Conservation (phyloP, 306 rosid genomes). For the Ammopiptanthus mongolicus region DNA sequence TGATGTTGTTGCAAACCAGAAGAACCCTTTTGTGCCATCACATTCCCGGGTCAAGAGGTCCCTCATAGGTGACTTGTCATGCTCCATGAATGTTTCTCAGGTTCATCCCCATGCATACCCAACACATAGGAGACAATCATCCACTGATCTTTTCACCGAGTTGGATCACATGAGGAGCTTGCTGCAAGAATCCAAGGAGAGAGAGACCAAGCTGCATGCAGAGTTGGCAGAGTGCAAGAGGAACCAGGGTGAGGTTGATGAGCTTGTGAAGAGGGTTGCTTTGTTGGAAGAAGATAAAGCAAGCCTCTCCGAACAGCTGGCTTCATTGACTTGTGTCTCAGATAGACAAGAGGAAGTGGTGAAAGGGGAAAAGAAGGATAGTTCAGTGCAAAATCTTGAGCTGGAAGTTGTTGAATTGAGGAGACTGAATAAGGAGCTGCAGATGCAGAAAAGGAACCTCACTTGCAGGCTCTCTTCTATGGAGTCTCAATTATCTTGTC, state of each 20-base stretch:
- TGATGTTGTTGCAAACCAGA: conserved; percentile 36
- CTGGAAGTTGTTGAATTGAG: conserved; percentile 87
- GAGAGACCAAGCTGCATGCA: conserved; percentile 73
- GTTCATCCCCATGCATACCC: conserved; percentile 64
- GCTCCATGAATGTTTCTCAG: conserved; percentile 53
- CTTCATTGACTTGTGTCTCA: conserved; percentile 23
- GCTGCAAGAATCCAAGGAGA: conserved; percentile 77
- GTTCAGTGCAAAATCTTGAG: conserved; percentile 41
- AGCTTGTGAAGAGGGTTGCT: conserved; percentile 41
- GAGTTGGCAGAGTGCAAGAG: conserved; percentile 59
- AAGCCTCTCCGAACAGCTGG: conserved; percentile 50
- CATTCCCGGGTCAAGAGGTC: conserved; percentile 79
- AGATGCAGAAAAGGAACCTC: conserved; percentile 84
- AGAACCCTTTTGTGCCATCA: conserved; percentile 44
- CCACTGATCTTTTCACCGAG: conserved; percentile 83
- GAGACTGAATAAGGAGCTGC: conserved; percentile 86
- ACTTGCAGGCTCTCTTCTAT: conserved; percentile 66
- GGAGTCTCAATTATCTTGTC: conserved; percentile 59
- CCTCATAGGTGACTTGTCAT: conserved; percentile 69
- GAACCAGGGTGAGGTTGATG: conserved; percentile 51
- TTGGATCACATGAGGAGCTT: conserved; percentile 79
- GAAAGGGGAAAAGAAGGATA: conserved; percentile 33
- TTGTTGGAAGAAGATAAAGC: conserved; percentile 63
- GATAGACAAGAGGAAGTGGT: conserved; percentile 39
- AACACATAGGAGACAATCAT: conserved; percentile 82